Percentiles rank a stretch among this genome's conserved stretches.
These are phyloP conservation scores for Endoconidiophora polonica DNA, from an alignment of 2,329 filamentous ascomycete genomes.

Conservation along the genomic window DNA sequence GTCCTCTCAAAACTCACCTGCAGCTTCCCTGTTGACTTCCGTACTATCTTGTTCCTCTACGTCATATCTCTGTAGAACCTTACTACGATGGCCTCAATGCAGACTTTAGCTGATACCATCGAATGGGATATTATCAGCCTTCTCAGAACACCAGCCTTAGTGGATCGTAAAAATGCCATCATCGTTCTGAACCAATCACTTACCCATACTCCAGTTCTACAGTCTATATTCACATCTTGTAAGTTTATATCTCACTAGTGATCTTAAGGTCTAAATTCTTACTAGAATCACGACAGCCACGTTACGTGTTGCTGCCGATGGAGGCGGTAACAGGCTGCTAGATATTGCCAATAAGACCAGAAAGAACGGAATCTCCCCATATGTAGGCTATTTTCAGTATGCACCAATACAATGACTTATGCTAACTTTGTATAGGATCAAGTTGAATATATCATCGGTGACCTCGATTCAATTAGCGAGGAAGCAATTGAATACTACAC, in stretches of 20 bases:
- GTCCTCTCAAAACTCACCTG: no score
- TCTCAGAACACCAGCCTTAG: background rate
- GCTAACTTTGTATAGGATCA: constrained; percentile 26
- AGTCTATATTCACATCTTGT: constrained; percentile 15
- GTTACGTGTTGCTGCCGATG: constrained; percentile 69
- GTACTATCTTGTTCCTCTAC: background rate
- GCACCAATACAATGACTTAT: background rate
- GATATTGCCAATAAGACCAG: constrained; percentile 18
- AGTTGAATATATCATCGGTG: constrained; percentile 65
- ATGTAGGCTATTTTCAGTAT: background rate
- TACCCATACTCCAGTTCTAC: constrained; percentile 28
- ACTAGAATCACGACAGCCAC: constrained; percentile 28
- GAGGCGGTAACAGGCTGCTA: constrained; percentile 66
- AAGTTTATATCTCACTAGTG: background rate
- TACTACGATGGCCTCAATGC: background rate
- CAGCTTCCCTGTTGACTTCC: no score
- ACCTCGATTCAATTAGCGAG: constrained; percentile 66
- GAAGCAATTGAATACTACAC: constrained; percentile 33
- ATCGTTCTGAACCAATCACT: constrained; percentile 37
- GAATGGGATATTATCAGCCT: constrained; percentile 10
- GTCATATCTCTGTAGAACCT: background rate
- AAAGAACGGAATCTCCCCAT: constrained; percentile 4
- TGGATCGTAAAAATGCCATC: constrained; percentile 22
- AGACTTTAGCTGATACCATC: background rate
- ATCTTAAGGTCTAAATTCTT: background rate